Percentiles rank a stretch among this genome's conserved stretches.
Evolutionary conservation across 345 rosid genomes (phyloP).

Genomic region (Rubroshorea leprosula): DNA sequence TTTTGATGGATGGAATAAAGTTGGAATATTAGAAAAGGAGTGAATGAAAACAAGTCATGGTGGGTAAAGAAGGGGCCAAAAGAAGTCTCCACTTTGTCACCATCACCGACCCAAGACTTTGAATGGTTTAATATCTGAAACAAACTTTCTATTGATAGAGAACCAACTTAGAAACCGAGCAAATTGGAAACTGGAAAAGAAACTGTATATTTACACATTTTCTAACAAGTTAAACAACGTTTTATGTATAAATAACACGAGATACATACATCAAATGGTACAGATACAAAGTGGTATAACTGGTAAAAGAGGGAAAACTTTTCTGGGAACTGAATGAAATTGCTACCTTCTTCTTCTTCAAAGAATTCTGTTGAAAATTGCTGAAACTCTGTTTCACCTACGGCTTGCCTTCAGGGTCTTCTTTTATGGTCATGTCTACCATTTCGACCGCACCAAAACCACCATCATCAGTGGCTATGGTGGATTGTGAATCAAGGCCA

Average conservation of each 20-base stretch:
- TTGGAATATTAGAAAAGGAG: too few species aligned
- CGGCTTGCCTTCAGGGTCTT: slow-evolving; percentile 63
- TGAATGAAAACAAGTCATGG: too few species aligned
- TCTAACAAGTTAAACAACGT: slow-evolving; percentile 27
- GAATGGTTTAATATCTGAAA: slow-evolving; percentile 1
- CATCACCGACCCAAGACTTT: slow-evolving; percentile 2
- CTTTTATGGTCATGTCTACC: slow-evolving; percentile 79
- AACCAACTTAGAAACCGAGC: background rate
- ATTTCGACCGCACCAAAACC: slow-evolving; percentile 56
- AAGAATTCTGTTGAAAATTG: slow-evolving; percentile 33
- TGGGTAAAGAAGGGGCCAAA: too few species aligned
- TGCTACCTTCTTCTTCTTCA: slow-evolving; percentile 9
- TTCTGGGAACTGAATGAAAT: slow-evolving; percentile 16
- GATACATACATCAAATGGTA: slow-evolving; percentile 40
- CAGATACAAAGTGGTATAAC: slow-evolving; percentile 20
- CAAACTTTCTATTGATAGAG: slow-evolving; percentile 1
- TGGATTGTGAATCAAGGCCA: slow-evolving; percentile 64
- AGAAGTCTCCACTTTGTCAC: slow-evolving; percentile 23
- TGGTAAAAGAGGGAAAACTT: slow-evolving; percentile 30
- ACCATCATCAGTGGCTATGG: slow-evolving; percentile 63
- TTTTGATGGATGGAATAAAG: too few species aligned
- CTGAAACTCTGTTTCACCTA: background rate
- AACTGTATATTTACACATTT: slow-evolving; percentile 38
- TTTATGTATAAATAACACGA: slow-evolving; percentile 37
- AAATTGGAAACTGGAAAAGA: slow-evolving; percentile 11